phyloP scores from a whole-genome alignment of 176 grass and related monocot species.

The Neostapfia colusana region DNA sequence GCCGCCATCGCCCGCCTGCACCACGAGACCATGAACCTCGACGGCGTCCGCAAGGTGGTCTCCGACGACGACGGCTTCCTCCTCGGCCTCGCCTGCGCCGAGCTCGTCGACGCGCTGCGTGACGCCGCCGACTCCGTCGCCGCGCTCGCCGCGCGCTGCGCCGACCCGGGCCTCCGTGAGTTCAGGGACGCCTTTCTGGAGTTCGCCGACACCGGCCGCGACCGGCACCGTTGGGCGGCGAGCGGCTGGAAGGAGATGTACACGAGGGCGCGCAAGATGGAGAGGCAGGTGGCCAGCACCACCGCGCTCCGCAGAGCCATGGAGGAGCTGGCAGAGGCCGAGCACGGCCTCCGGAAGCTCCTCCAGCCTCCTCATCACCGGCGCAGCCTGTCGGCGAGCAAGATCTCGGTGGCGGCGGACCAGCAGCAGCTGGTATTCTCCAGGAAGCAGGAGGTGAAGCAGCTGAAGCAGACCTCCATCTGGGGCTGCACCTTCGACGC shows the following conservation, averaged over 20 bases:
- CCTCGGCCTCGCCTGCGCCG: slow-evolving; percentile 62
- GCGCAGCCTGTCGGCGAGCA: slow-evolving; percentile 49
- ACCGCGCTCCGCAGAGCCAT: slow-evolving; percentile 61
- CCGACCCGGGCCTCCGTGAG: slow-evolving; percentile 47
- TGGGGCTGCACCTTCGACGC: slow-evolving; percentile 72
- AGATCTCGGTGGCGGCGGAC: slow-evolving; percentile 58
- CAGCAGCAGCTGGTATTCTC: slow-evolving; percentile 80
- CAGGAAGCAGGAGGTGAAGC: slow-evolving; percentile 84
- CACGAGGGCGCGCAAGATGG: slow-evolving; percentile 58
- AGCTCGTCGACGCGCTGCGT: slow-evolving; percentile 68
- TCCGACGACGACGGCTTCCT: slow-evolving; percentile 76
- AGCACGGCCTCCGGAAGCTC: slow-evolving; percentile 67
- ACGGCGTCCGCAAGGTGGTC: slow-evolving; percentile 70
- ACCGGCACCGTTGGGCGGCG: slow-evolving; percentile 62
- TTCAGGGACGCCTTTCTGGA: slow-evolving; percentile 49
- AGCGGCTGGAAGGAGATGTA: slow-evolving; percentile 75
- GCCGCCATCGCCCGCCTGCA: slow-evolving; percentile 53
- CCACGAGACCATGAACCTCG: slow-evolving; percentile 50
- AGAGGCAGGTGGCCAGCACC: slow-evolving; percentile 49
- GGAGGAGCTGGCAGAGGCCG: slow-evolving; percentile 63
- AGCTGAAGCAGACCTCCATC: slow-evolving; percentile 68
- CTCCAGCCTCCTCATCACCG: slow-evolving; percentile 40
- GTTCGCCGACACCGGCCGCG: slow-evolving; percentile 58
- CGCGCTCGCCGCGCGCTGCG: slow-evolving; percentile 50
- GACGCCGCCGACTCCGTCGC: slow-evolving; percentile 46